Percentiles rank a stretch among this genome's conserved stretches.
phyloP scores from a whole-genome alignment of 768 basidiomycete genomes.

The Suillus lakei region DNA sequence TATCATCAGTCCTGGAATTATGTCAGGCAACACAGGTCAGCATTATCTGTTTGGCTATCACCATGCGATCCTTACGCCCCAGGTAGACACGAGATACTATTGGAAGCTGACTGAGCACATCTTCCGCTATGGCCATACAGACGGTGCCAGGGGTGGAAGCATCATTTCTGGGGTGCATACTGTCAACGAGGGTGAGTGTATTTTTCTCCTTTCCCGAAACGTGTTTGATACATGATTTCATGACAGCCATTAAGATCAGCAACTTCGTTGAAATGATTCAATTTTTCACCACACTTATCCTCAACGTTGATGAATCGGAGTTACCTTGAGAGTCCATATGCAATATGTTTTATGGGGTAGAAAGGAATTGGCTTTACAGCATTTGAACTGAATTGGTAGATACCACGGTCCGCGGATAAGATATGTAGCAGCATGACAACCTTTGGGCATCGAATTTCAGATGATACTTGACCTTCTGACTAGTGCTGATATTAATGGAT shows the following conservation, averaged over 20 bases:
- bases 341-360: background rate
- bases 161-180: constrained; percentile 60
- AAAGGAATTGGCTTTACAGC: background rate
- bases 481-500: background rate
- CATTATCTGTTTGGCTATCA: background rate
- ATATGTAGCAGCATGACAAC: background rate
- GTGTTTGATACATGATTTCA: background rate
- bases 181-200: constrained; percentile 65
- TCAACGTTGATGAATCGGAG: constrained; percentile 67
- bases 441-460: background rate
- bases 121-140: constrained; percentile 64
- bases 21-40: constrained; percentile 60
- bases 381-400: background rate
- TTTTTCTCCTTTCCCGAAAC: background rate
- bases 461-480: background rate
- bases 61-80: background rate
- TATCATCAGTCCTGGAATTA: constrained; percentile 56
- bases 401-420: background rate
- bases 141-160: constrained; percentile 32
- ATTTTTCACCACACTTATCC: constrained; percentile 68
- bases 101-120: constrained; percentile 58
- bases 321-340: constrained; percentile 8
- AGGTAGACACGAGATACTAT: constrained; percentile 48
- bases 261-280: constrained; percentile 66
- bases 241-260: constrained; percentile 53